Evolutionary conservation across 768 basidiomycete species (phyloP), one percentile per base, ranked within the genome.

Genomic region (Trametes elegans): DNA sequence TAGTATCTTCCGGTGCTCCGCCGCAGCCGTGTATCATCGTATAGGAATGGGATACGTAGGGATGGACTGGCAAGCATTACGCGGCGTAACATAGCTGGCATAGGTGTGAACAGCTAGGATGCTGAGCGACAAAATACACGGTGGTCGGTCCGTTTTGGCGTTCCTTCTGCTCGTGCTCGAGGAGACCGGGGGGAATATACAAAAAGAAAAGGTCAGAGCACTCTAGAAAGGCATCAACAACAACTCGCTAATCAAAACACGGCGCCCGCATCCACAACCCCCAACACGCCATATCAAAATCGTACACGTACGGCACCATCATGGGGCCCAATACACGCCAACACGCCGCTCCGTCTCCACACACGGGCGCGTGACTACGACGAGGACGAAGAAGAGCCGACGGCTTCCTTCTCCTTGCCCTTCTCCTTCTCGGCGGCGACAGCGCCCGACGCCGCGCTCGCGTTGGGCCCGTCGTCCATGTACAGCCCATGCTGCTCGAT

Each of bases 401-500:
- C 28, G 2, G 38, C 48, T 38, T 71, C 75, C 62, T 61, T 70
- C 16, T 66, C 75, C 50, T 73, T 74, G 26, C 68, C 74, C 53
- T 74, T 74, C 34, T 72, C 75, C 51, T 61, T 62, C 55, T 68
- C 67, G 18, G 65, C 64, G 3, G 50, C 60, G 7, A 57, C 43
- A 6, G 64, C 64, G 7, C 65, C 66, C 24, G 59, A 44, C 21
- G 66, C 49, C 38, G 71, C 75, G 51, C 70, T 71, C 5, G 63
- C 54, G 21, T 40, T 62, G 19, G 68, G 56, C 46, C 61, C 73
- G 39, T 90, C 89, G 36, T 90, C 89, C 57, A 78, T 76, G 63
- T 91, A 91, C 59, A 91, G 74, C 32, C 84, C 80, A 61, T 95
- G 76, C 66, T 89, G 78, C 68, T 93, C 87, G 72, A 98, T 99